These are phyloP conservation scores for Pythium sp. DNA, from an alignment of 352 stramenopile genomes.

Conservation along the genomic window DNA sequence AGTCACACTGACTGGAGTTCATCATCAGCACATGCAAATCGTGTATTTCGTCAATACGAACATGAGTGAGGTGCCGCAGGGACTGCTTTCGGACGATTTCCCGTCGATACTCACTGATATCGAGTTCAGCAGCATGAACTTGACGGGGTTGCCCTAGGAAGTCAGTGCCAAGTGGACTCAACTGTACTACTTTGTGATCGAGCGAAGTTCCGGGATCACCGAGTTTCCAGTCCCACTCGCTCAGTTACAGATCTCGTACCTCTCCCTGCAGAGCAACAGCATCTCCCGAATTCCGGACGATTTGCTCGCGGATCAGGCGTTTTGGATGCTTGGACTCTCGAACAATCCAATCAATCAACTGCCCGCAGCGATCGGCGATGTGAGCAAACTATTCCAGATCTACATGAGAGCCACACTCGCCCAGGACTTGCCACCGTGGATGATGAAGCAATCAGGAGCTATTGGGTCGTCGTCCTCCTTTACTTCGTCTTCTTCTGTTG, in stretches of 20 bases:
- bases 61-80: constrained; percentile 28
- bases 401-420: background rate
- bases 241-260: constrained; percentile 14
- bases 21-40: constrained; percentile 28
- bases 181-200: constrained; percentile 3
- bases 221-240: background rate
- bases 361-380: background rate
- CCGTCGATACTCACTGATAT: constrained; percentile 31
- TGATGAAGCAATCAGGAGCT: background rate
- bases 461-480: too few species aligned
- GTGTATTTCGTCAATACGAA: constrained; percentile 34
- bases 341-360: constrained; percentile 3
- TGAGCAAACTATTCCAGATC: background rate
- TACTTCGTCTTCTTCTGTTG: too few species aligned
- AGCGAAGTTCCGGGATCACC: background rate
- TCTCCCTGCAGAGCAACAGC: background rate
- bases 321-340: constrained; percentile 1
- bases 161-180: background rate
- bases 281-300: constrained; percentile 5
- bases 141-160: constrained; percentile 17
- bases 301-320: background rate
- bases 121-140: constrained; percentile 38
- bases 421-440: background rate
- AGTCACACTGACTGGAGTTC: constrained; percentile 19
- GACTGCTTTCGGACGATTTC: constrained; percentile 34